A percentile compares a stretch with the other conserved stretches of the same genome.
Conservation (phyloP, 1,284 basidiomycete species). For the Kalmanozyma brasiliensis region DNA sequence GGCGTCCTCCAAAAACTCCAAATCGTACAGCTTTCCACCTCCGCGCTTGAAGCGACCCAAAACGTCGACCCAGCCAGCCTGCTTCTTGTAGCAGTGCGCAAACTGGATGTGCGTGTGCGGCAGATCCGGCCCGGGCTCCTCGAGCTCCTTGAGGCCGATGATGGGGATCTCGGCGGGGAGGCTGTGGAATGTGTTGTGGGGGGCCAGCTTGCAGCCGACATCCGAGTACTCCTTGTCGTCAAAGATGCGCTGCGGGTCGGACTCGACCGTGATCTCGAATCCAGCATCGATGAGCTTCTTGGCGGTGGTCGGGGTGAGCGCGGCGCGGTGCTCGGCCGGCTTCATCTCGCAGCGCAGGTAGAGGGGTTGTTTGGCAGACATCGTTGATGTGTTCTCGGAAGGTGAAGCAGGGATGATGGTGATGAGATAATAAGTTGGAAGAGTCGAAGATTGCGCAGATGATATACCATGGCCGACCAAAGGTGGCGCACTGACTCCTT, state of each 20-base stretch:
- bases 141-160: conserved; percentile 94
- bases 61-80: conserved; percentile 90
- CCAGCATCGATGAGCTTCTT: conserved; percentile 89
- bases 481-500: neutral
- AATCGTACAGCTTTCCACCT: conserved; percentile 89
- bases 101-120: conserved; percentile 93
- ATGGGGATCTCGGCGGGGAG: conserved; percentile 83
- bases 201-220: conserved; percentile 87
- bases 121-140: conserved; percentile 70
- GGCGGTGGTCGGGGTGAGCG: conserved; percentile 91
- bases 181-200: conserved; percentile 87
- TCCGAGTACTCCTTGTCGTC: conserved; percentile 81
- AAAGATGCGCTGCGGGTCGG: conserved; percentile 94
- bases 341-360: conserved; percentile 67
- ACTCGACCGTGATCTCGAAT: conserved; percentile 91
- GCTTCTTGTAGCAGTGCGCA: conserved; percentile 97
- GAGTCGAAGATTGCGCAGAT: neutral
- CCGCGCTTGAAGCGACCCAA: conserved; percentile 88
- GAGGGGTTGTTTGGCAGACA: conserved; percentile 52
- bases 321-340: conserved; percentile 81
- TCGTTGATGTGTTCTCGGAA: conserved; percentile 4
- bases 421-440: conserved; percentile 1
- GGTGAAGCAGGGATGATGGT: neutral
- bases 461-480: neutral
- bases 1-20: conserved; percentile 93